phyloP scores from a whole-genome alignment of 176 grass and related monocot genomes.

The Cymbopogon citratus region DNA sequence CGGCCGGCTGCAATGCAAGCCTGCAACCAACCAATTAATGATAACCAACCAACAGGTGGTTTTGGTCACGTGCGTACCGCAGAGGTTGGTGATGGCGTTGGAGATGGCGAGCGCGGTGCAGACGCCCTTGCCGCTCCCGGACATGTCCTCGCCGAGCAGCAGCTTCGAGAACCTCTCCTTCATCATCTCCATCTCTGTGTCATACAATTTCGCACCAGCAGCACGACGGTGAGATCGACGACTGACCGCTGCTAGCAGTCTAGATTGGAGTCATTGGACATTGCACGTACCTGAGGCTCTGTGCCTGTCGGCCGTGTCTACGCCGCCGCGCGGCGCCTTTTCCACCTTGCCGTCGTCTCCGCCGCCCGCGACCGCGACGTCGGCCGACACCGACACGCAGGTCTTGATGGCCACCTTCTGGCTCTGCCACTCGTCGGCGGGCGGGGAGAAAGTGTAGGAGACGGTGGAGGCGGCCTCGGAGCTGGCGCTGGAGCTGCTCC shows the following conservation, averaged over 20 bases:
- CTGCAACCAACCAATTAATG: not conserved
- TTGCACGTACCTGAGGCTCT: slow-evolving; percentile 25
- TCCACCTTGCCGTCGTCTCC: not conserved
- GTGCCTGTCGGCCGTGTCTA: not conserved
- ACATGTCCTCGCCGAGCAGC: slow-evolving; percentile 97
- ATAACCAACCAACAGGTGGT: not conserved
- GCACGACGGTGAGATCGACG: not conserved
- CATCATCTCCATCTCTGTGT: slow-evolving; percentile 91
- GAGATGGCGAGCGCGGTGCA: slow-evolving; percentile 94
- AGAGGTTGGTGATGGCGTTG: slow-evolving; percentile 97
- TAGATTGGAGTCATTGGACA: too few relatives aligned
- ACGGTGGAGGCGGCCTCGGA: slow-evolving; percentile 28
- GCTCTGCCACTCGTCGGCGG: slow-evolving; percentile 24
- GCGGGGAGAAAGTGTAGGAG: slow-evolving; percentile 23
- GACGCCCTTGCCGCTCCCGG: slow-evolving; percentile 91
- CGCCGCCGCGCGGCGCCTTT: not conserved
- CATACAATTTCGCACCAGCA: not conserved
- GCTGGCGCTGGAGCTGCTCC: slow-evolving; percentile 53
- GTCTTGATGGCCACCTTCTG: slow-evolving; percentile 20
- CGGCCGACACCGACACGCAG: slow-evolving; percentile 16
- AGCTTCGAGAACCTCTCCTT: slow-evolving; percentile 94
- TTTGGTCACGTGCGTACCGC: slow-evolving; percentile 39
- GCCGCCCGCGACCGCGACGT: not conserved
- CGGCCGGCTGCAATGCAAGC: not conserved
- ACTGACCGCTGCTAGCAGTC: too few relatives aligned